phyloP scores from a whole-genome alignment of 306 rosid species.

The Alnus rubra region DNA sequence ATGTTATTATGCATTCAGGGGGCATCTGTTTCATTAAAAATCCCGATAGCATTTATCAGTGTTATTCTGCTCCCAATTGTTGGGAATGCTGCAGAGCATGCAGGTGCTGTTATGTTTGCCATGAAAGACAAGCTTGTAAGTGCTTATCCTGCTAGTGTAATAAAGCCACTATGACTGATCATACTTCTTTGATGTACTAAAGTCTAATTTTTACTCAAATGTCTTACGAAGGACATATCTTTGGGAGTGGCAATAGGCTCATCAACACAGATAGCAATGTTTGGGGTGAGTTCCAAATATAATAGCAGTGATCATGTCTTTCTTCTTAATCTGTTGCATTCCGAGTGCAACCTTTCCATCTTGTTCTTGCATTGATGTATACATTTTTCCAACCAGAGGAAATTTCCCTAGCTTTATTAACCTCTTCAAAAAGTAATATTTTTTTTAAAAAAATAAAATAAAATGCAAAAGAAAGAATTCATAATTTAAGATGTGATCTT shows the following conservation, averaged over 20 bases:
- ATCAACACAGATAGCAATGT: constrained; percentile 80
- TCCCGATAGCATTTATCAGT: constrained; percentile 73
- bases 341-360: not conserved
- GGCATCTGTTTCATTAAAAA: constrained; percentile 59
- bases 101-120: constrained; percentile 84
- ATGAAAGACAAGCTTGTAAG: constrained; percentile 89
- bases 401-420: not conserved
- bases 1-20: constrained; percentile 38
- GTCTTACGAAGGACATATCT: constrained; percentile 75
- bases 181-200: not conserved
- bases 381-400: not conserved
- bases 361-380: not conserved
- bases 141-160: constrained; percentile 13
- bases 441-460: not conserved
- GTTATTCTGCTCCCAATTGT: constrained; percentile 83
- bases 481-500: not conserved
- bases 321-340: not conserved
- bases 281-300: constrained; percentile 50
- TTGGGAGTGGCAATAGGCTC: constrained; percentile 86
- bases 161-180: not conserved
- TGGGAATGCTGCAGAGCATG: constrained; percentile 94
- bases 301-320: not conserved
- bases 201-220: constrained; percentile 6
- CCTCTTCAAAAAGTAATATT: not conserved
- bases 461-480: not conserved